These are phyloP conservation scores for Spathaspora girioi DNA, from an alignment of 805 yeast genomes.

Conservation along the genomic window DNA sequence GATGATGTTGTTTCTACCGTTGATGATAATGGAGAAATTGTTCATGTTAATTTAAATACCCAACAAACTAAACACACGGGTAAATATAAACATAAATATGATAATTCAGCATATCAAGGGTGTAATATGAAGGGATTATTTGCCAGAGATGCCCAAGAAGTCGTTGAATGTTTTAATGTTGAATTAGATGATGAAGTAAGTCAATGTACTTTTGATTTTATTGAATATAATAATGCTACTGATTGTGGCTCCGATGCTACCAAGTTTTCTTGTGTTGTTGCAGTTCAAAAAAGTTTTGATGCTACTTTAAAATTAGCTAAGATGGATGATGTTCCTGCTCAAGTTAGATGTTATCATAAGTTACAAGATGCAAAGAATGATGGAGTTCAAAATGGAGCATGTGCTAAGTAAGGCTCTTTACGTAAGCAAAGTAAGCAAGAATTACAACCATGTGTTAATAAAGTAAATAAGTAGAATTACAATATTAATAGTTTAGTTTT, in stretches of 20 bases:
- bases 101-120: constrained; percentile 6
- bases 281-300: constrained; percentile 7
- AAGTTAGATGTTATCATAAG: constrained; percentile 9
- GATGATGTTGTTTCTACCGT: constrained; percentile 9
- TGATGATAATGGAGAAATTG: constrained; percentile 8
- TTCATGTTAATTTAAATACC: constrained; percentile 8
- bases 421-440: background rate
- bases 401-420: constrained; percentile 4
- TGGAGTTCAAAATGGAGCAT: constrained; percentile 8
- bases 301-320: constrained; percentile 7
- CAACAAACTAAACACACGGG: constrained; percentile 9
- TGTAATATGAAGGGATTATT: constrained; percentile 5
- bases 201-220: constrained; percentile 10
- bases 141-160: constrained; percentile 3
- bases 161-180: constrained; percentile 6
- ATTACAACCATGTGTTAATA: background rate
- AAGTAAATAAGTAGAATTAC: background rate
- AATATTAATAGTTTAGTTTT: background rate
- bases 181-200: constrained; percentile 7
- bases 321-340: constrained; percentile 10
- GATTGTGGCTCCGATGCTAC: constrained; percentile 7
- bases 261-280: constrained; percentile 10
- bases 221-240: constrained; percentile 7
- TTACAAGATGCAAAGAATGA: constrained; percentile 5
- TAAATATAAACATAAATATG: constrained; percentile 6